Base-by-base conservation (phyloP, 163 green algal species). In the Scenedesmus sp. region DNA sequence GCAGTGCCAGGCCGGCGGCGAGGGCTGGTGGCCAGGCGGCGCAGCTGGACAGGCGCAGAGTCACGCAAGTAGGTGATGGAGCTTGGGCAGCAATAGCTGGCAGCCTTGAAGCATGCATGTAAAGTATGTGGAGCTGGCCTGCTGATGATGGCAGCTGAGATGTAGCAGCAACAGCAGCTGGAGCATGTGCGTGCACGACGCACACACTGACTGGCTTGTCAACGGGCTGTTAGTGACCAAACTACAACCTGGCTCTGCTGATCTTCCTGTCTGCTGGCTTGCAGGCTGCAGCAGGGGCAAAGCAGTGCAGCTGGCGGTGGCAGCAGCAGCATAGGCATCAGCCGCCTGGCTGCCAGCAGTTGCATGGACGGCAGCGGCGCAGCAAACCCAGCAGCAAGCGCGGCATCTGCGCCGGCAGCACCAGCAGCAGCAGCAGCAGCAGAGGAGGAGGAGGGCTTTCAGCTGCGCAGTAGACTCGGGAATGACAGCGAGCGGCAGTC, bases 281-380 rank as follows among this genome's bases (percentile, higher is more conserved):
- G 70, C 70, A 79, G 70, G 70, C 70, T 79, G 70, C 77, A 84
- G 77, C 77, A 84, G 46, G 77, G 9, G 26, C 60, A 52, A 59
- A 6, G 59, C 60, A 89, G 7, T 4, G n/a, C 82, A 87, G n/a
- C 16, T n/a, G 55, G 52, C 15, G 82, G 55, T 55, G 82, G 55
- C 82, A 73, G 9, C 82, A 77, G 84, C 84, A 79, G 52, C 86
- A 70, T 62, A 23, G 81, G 52, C 34, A 15, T 20, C 81, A 91
- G 87, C 73, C 87, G 87, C 54, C 60, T 91, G 56, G 54, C 87
- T 52, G 70, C 87, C 70, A 85, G 54, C 67, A 90, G 67, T 57
- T 23, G 18, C 62, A 60, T 18, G 62, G 23, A 16, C 64, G 56
- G 57, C n/a, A 76, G 12, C 16, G 23, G 13, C 23, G 74, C 57